These are phyloP conservation scores for Tuber borchii DNA, from an alignment of 495 filamentous ascomycete species.

Conservation along the genomic window DNA sequence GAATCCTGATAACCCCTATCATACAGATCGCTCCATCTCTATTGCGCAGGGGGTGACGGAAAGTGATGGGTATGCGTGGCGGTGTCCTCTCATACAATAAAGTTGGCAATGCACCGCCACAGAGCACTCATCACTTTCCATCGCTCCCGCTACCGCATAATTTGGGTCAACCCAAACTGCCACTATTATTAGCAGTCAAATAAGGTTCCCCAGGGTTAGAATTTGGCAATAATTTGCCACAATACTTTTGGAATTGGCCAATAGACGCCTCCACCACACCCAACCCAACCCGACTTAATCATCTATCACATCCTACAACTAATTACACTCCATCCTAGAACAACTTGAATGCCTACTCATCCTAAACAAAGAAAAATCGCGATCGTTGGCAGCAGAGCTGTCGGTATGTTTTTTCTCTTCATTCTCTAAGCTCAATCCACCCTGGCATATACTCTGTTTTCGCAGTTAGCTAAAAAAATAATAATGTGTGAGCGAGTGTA, in stretches of 20 bases:
- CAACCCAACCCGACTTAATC: neutral
- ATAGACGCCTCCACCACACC: no score
- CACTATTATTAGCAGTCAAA: no score
- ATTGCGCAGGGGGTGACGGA: neutral
- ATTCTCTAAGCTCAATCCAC: slow-evolving; percentile 13
- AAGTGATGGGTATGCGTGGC: neutral
- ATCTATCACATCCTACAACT: neutral
- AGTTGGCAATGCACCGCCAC: neutral
- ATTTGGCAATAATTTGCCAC: no score
- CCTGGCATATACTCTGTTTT: neutral
- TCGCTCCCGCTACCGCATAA: neutral
- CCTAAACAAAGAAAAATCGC: slow-evolving; percentile 97
- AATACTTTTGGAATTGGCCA: no score
- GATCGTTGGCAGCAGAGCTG: slow-evolving; percentile 93
- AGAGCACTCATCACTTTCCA: neutral
- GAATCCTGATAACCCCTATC: neutral
- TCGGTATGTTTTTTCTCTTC: slow-evolving; percentile 58
- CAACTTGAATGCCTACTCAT: slow-evolving; percentile 74
- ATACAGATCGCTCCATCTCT: no score
- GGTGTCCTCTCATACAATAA: neutral
- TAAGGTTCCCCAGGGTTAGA: no score
- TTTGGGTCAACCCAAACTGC: no score
- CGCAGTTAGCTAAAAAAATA: neutral
- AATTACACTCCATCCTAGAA: slow-evolving; percentile 16
- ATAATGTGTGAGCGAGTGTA: neutral